phyloP scores from a whole-genome alignment of 2,329 filamentous ascomycete species.

The Pestalotiopsis sp. region DNA sequence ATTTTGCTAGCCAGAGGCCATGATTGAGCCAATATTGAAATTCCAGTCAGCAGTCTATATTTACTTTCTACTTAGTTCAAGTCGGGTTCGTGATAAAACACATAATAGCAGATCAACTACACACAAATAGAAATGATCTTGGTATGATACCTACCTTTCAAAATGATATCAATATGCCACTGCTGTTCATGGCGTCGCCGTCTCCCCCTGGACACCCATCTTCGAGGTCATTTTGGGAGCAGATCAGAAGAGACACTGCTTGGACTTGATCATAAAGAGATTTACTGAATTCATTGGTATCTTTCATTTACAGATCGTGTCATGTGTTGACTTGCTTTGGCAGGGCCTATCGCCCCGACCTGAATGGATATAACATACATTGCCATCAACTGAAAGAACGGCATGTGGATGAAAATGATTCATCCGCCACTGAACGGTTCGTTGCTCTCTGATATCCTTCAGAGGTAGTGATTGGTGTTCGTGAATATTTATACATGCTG shows the following conservation, averaged over 20 bases:
- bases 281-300: not conserved
- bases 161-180: too few relatives aligned
- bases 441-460: not conserved
- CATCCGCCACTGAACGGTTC: not conserved
- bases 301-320: not conserved
- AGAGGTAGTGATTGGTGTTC: not conserved
- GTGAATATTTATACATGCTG: not conserved
- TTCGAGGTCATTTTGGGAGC: too few relatives aligned
- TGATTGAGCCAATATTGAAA: too few relatives aligned
- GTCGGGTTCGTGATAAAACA: too few relatives aligned
- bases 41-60: too few relatives aligned
- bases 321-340: not conserved
- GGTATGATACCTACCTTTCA: too few relatives aligned
- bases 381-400: not conserved
- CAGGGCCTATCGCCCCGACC: not conserved
- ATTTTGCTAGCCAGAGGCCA: too few relatives aligned
- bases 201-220: too few relatives aligned
- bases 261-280: not conserved
- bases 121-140: too few relatives aligned
- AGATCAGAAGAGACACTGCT: not conserved
- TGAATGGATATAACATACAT: not conserved
- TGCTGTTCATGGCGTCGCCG: too few relatives aligned
- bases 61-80: too few relatives aligned
- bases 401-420: not conserved
- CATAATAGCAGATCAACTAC: too few relatives aligned